phyloP scores from a whole-genome alignment of 768 basidiomycete species.

The Suillus subalutaceus region DNA sequence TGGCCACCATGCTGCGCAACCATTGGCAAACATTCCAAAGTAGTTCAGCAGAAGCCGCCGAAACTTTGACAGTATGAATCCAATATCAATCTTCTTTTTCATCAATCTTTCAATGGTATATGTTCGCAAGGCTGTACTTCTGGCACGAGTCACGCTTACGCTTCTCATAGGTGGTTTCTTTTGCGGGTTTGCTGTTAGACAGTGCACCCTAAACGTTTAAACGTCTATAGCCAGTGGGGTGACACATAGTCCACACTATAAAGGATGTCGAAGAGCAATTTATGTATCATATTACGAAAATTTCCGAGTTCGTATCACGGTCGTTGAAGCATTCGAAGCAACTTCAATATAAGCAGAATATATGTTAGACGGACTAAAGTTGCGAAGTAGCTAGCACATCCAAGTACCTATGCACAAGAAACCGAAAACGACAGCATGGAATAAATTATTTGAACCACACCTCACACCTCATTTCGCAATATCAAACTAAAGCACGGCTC shows the following conservation, averaged over 20 bases:
- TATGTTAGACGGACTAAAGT: background rate
- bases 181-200: background rate
- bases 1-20: background rate
- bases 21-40: slow-evolving; percentile 1
- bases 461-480: slow-evolving; percentile 72
- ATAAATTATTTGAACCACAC: slow-evolving; percentile 4
- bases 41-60: background rate
- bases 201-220: background rate
- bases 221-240: background rate
- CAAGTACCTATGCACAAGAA: background rate
- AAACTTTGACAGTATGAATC: background rate
- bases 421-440: background rate
- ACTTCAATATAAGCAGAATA: background rate
- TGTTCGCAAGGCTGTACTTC: background rate
- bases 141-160: background rate
- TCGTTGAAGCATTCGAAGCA: background rate
- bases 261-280: background rate
- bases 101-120: background rate
- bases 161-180: background rate
- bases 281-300: background rate
- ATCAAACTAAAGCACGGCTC: slow-evolving; percentile 87
- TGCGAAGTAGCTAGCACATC: background rate
- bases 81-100: background rate
- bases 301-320: background rate
- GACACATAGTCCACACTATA: background rate